Base-by-base conservation (phyloP, 768 basidiomycete genomes). In the Amanita thiersii region DNA sequence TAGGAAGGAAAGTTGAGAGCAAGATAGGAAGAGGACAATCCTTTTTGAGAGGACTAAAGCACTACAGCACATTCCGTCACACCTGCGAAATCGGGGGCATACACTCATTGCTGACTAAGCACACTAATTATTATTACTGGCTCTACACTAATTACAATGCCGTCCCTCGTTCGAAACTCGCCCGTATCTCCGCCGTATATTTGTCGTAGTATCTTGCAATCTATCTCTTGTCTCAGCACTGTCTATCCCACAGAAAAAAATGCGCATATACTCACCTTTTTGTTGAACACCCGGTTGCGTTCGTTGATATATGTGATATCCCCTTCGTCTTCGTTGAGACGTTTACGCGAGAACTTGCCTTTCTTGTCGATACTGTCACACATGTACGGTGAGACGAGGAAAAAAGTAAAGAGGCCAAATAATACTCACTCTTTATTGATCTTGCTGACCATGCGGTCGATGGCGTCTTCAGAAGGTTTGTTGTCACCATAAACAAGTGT, bases 251-350 rank as follows among this genome's bases (percentile, higher is more conserved):
- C 32, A 23, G 6, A 34, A 12, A 6, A 14, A 39, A 35, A 8
- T 39, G 29, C 26, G 31, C 26, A 23, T 33, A 21, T 23, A 49
- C 60, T 12, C 19, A 81, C 87, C 83, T 94, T 96, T 67, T 91
- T 92, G 77, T 97, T 96, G 75, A 96, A 98, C 35, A 96, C 91
- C 48, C 90, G 78, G 62, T 97, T 93, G 62, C 86, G 83, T 62
- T 98, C 90, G 70, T 99, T 99, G 75, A 99, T 99, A 59, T 98
- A 99, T 4, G 92, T 98, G 60, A 99, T 87, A 51, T 97, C 93
- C 40, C 88, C 92, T 47, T 93, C 85, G 39, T 88, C 87, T 53
- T 97, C 92, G 67, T 94, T 91, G 59, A 69, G 75, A 51, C 73
- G 72, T 64, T 94, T 94, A 50, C 91, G 74, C 29, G 87, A 91